phyloP scores from a whole-genome alignment of 257 asterid species.

The Orobanche coerulescens region DNA sequence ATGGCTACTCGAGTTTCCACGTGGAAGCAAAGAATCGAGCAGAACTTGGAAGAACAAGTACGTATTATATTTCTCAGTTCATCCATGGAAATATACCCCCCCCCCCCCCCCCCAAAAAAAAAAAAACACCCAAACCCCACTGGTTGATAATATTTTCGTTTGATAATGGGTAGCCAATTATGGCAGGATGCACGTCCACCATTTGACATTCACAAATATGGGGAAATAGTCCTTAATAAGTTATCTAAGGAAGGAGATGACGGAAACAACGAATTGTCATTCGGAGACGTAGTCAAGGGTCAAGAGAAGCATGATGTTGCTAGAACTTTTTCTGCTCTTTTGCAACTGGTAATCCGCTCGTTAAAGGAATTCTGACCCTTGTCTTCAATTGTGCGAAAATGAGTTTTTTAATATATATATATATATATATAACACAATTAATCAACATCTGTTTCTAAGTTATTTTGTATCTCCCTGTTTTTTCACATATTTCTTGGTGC shows the following conservation, averaged over 20 bases:
- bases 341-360: conserved; percentile 64
- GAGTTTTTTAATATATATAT: too few relatives aligned
- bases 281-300: conserved; percentile 68
- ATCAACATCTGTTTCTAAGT: background rate
- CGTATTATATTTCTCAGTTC: conserved; percentile 13
- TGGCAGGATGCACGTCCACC: conserved; percentile 76
- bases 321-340: conserved; percentile 91
- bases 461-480: background rate
- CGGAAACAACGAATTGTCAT: conserved; percentile 35
- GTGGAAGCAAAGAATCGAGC: conserved; percentile 93
- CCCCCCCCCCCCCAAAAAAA: too few relatives aligned
- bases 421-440: background rate
- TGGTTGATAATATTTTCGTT: background rate
- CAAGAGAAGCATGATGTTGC: conserved; percentile 87
- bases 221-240: conserved; percentile 62
- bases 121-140: too few relatives aligned
- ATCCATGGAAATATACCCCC: background rate
- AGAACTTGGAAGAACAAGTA: conserved; percentile 79
- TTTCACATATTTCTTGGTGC: conserved; percentile 7
- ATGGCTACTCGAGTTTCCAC: conserved; percentile 79
- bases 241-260: conserved; percentile 36
- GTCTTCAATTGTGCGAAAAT: background rate
- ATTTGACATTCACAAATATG: conserved; percentile 85
- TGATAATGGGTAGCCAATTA: conserved; percentile 20
- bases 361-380: background rate